Evolutionary conservation across 345 rosid genomes (phyloP), one percentile per base, ranked within the genome.

Genomic region (Eucalyptus decipiens): DNA sequence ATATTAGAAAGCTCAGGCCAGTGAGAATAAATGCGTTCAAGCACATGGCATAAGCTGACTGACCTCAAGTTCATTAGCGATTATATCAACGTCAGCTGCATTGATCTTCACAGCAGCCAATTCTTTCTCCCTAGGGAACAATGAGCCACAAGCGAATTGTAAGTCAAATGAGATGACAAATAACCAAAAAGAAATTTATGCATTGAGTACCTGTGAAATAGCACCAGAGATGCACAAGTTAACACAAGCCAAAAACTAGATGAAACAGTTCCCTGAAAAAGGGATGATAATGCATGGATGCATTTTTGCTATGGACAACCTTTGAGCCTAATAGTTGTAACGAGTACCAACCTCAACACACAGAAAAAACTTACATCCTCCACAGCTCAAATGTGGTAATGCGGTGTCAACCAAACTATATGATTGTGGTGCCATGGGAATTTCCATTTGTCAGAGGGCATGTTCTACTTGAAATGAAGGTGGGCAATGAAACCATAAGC

Each of bases 21-120:
- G 62, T 56, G 45, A 72, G 47, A 42, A 9, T 52, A 80, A n/a
- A 80, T 18, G 65, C 43, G 37, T 26, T 28, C 14, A 37, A 54
- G 50, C 8, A 49, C 11, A 49, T 72, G 26, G 37, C 10, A 87
- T 24, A 3, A 58, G 34, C 58, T 85, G 90, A 85, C 92, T 49
- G 81, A 97, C 99, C 99, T 98, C 99, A 28, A 98, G 95, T 90
- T 98, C 99, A 69, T 95, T 97, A 21, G 96, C 96, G 72, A 98
- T 98, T 89, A 97, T 95, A 92, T 97, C 99, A 52, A 95, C 96
- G 91, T 97, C 99, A 47, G 95, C 98, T 52, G 97, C 90, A 92
- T 97, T 97, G 92, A 98, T 98, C 95, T 97, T 97, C 89, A 98
- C 99, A 89, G 97, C 95, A 89, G 99, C 99, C 92, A 98, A 90